Evolutionary conservation across 176 grass and related monocot species (phyloP).

Genomic region (Canna indica): DNA sequence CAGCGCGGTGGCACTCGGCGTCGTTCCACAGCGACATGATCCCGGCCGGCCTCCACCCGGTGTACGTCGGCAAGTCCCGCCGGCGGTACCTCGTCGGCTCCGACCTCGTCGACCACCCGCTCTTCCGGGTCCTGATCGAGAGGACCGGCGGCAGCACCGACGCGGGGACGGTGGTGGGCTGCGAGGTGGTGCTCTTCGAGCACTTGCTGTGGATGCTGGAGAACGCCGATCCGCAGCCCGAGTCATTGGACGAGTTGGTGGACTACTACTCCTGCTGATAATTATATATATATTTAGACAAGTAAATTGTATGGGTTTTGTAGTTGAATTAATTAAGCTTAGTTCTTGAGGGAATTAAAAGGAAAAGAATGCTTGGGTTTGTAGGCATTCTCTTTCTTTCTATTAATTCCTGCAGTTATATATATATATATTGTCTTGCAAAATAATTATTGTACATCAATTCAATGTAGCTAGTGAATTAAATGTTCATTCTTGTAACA

Average conservation of each 20-base stretch:
- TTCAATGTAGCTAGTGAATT: too few species aligned
- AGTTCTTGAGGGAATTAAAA: too few species aligned
- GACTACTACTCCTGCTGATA: conserved; percentile 49
- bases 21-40: conserved; percentile 62
- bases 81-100: conserved; percentile 85
- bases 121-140: conserved; percentile 39
- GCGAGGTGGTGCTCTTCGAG: conserved; percentile 95
- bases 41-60: conserved; percentile 63
- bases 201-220: conserved; percentile 98
- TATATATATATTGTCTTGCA: too few species aligned
- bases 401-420: too few species aligned
- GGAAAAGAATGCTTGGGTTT: too few species aligned
- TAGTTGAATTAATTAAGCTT: too few species aligned
- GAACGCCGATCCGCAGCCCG: conserved; percentile 83
- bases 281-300: background rate
- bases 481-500: too few species aligned
- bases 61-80: conserved; percentile 81
- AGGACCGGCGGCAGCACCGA: conserved; percentile 10
- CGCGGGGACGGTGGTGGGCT: conserved; percentile 36
- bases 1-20: conserved; percentile 24
- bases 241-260: conserved; percentile 85
- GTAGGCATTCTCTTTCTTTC: too few species aligned
- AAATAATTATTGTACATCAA: too few species aligned
- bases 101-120: conserved; percentile 68
- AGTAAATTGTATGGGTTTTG: too few species aligned